Percentiles rank a stretch among this genome's conserved stretches.
Conservation (phyloP, 805 yeast genomes). For the Lipomyces orientalis region DNA sequence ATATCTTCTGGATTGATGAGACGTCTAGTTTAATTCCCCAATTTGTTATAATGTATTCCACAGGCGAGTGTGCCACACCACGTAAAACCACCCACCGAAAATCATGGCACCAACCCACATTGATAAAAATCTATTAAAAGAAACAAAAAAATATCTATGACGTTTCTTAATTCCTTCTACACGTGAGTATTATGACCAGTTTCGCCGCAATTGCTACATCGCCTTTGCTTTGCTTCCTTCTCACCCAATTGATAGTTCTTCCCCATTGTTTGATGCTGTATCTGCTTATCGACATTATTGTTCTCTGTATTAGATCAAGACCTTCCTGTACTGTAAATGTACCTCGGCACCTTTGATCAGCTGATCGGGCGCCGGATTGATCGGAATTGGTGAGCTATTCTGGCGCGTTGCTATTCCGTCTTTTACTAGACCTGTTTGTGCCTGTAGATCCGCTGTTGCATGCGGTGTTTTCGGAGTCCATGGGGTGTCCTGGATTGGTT, state of each 20-base stretch:
- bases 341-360: not conserved
- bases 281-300: not conserved
- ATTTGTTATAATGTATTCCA: not conserved
- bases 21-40: too few species aligned
- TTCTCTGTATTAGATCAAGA: not conserved
- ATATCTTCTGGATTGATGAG: too few species aligned
- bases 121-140: too few species aligned
- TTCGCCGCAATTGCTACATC: not conserved
- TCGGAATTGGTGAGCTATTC: not conserved
- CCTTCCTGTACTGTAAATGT: not conserved
- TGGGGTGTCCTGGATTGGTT: not conserved
- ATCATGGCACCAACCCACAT: not conserved
- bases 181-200: not conserved
- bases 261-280: not conserved
- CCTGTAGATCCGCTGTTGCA: not conserved
- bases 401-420: not conserved
- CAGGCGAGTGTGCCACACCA: not conserved
- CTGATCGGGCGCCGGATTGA: too few species aligned
- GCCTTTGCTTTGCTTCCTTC: not conserved
- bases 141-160: not conserved
- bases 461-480: not conserved
- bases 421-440: not conserved
- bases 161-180: not conserved
- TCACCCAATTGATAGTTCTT: not conserved
- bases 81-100: too few species aligned